Evolutionary conservation across 2,329 filamentous ascomycete genomes (phyloP).

Genomic region (Scedosporium minutisporum): DNA sequence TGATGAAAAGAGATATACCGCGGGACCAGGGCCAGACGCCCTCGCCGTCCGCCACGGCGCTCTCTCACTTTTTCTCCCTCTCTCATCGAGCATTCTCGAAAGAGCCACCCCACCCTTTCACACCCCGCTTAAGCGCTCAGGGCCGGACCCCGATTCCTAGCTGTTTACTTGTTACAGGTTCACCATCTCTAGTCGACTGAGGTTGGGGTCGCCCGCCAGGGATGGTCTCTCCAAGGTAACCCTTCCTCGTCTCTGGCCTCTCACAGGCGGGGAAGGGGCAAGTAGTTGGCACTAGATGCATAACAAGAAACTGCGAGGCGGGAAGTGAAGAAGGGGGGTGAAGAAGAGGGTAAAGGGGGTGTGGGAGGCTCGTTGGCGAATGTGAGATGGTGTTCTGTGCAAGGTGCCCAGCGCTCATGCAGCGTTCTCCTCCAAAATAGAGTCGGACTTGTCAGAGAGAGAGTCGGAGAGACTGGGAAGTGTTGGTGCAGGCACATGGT

Average conservation of each 20-base stretch:
- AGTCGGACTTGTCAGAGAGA: not conserved
- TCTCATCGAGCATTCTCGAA: not conserved
- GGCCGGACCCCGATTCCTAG: slow-evolving; percentile 2
- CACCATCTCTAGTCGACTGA: not conserved
- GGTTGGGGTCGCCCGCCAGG: not conserved
- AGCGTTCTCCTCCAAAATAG: not conserved
- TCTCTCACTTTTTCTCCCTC: not conserved
- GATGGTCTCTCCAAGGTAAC: not conserved
- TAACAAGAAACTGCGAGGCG: slow-evolving; percentile 5
- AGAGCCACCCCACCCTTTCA: not conserved
- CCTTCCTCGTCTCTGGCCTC: not conserved
- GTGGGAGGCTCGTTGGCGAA: not conserved
- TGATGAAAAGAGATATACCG: slow-evolving; percentile 1
- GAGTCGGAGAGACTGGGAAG: not conserved
- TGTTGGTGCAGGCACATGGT: not conserved
- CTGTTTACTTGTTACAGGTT: not conserved
- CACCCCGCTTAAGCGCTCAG: slow-evolving; percentile 4
- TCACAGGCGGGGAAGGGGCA: slow-evolving; percentile 4
- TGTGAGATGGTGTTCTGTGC: not conserved
- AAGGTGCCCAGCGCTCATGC: not conserved
- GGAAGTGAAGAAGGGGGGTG: slow-evolving; percentile 4
- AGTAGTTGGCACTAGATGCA: not conserved
- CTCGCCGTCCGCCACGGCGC: not conserved
- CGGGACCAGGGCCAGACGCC: not conserved
- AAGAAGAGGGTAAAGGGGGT: not conserved